Evolutionary conservation across 345 rosid species (phyloP).

Genomic region (Excoecaria cochinchinensis): DNA sequence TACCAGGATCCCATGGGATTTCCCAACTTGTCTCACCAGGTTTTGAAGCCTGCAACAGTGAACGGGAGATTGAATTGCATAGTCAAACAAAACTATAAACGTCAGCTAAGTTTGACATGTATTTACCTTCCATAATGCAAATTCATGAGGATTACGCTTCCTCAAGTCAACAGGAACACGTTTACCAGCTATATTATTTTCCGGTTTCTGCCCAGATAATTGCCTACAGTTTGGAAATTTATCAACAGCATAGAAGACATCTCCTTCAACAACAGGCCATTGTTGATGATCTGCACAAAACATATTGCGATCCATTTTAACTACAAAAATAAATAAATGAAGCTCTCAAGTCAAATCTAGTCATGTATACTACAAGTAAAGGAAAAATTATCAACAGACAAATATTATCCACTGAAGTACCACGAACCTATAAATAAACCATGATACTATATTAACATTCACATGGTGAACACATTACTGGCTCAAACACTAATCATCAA

Average conservation of each 20-base stretch:
- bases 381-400: background rate
- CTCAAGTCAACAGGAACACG: constrained; percentile 82
- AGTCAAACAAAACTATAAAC: background rate
- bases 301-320: background rate
- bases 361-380: background rate
- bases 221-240: constrained; percentile 72
- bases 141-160: constrained; percentile 83
- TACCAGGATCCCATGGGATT: constrained; percentile 89
- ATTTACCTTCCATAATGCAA: constrained; percentile 89
- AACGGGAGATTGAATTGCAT: constrained; percentile 5
- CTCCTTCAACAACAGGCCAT: constrained; percentile 67
- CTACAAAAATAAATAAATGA: background rate
- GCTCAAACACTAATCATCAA: background rate
- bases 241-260: constrained; percentile 78
- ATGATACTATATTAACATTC: background rate
- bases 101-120: background rate
- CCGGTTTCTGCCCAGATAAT: constrained; percentile 68
- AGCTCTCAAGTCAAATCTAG: background rate
- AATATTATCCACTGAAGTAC: background rate
- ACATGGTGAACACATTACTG: background rate
- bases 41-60: constrained; percentile 70
- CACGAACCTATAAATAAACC: background rate
- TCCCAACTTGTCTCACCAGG: constrained; percentile 89
- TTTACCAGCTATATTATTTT: constrained; percentile 78
- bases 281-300: constrained; percentile 66